Evolutionary conservation across 1,284 basidiomycete species (phyloP).

Genomic region (Apiotrichum porosum): DNA sequence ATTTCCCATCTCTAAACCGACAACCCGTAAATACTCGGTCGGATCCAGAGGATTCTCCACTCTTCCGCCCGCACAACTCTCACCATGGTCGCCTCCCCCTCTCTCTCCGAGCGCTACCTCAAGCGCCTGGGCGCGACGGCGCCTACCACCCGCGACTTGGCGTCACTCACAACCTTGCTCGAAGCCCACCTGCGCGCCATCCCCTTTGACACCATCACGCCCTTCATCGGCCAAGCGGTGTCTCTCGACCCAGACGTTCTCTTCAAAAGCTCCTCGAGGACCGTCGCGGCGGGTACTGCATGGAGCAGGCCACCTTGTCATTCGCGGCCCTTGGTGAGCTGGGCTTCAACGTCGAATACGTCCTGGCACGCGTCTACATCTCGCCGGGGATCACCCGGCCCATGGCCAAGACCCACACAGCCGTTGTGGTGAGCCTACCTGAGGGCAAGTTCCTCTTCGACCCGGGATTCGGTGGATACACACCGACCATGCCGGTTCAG

Average conservation of each 20-base stretch:
- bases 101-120: conserved; percentile 9
- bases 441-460: conserved; percentile 9
- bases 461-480: conserved; percentile 6
- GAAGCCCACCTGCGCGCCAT: conserved; percentile 12
- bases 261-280: conserved; percentile 7
- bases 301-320: conserved; percentile 12
- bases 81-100: too few species aligned
- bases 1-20: too few species aligned
- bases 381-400: not conserved
- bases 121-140: conserved; percentile 1
- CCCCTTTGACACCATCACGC: conserved; percentile 13
- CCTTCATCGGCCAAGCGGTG: conserved; percentile 9
- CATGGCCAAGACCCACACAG: conserved; percentile 1
- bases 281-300: conserved; percentile 13
- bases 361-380: conserved; percentile 7
- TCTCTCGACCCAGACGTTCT: not conserved
- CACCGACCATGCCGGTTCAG: conserved; percentile 3
- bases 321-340: conserved; percentile 5
- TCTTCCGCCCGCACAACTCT: too few species aligned
- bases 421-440: conserved; percentile 1
- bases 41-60: too few species aligned
- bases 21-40: too few species aligned
- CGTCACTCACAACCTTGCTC: conserved; percentile 3
- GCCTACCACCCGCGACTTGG: conserved; percentile 1
- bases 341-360: conserved; percentile 1